Evolutionary conservation across 2,329 filamentous ascomycete species (phyloP).

Genomic region (Curvularia spicifera): DNA sequence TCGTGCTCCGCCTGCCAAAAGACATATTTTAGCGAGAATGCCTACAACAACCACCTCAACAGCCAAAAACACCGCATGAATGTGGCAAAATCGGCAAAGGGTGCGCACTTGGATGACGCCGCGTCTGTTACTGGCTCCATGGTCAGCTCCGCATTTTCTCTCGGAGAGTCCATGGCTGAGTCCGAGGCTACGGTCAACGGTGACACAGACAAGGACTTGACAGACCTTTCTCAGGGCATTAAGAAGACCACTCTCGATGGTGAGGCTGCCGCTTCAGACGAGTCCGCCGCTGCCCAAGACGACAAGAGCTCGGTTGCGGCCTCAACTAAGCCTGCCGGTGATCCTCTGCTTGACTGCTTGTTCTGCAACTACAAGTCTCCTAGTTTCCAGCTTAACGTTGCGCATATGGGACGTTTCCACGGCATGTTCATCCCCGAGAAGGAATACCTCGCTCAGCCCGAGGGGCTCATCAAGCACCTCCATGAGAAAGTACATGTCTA

Average conservation of each 20-base stretch:
- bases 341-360: constrained; percentile 67
- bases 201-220: constrained; percentile 76
- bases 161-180: constrained; percentile 76
- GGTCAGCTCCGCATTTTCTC: constrained; percentile 87
- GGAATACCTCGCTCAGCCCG: constrained; percentile 79
- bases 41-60: constrained; percentile 87
- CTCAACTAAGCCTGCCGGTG: constrained; percentile 41
- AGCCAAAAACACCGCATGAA: constrained; percentile 87
- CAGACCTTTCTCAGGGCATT: constrained; percentile 76
- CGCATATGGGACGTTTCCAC: constrained; percentile 91
- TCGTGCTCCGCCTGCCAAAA: constrained; percentile 83
- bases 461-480: constrained; percentile 80
- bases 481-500: constrained; percentile 79
- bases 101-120: constrained; percentile 64
- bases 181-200: constrained; percentile 63
- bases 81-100: constrained; percentile 56
- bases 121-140: constrained; percentile 69
- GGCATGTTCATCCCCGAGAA: constrained; percentile 96
- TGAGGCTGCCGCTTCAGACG: constrained; percentile 52
- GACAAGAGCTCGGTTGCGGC: constrained; percentile 44
- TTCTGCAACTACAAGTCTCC: constrained; percentile 92
- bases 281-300: constrained; percentile 52
- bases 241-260: constrained; percentile 64
- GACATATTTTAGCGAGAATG: constrained; percentile 96
- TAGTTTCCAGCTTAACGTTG: constrained; percentile 74